A percentile compares a stretch with the other conserved stretches of the same genome.
These are phyloP conservation scores for Suaeda aralocaspica DNA, from an alignment of 148 eudicot species.

Conservation along the genomic window DNA sequence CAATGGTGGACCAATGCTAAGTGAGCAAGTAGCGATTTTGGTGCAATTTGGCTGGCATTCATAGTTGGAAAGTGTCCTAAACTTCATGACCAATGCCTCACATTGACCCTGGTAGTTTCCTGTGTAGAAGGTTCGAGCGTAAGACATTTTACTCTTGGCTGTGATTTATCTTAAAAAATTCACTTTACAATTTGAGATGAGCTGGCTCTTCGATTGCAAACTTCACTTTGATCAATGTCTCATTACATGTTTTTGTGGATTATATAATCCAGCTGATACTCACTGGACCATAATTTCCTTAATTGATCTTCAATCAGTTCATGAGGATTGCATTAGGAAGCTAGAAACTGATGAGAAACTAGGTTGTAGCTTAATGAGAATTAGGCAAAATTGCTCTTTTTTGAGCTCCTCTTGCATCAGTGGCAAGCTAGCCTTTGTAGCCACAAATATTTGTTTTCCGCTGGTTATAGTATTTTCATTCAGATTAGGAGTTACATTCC, in stretches of 20 bases:
- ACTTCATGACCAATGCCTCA: neutral
- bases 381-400: neutral
- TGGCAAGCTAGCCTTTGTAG: neutral
- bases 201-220: slow-evolving; percentile 9
- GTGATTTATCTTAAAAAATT: neutral
- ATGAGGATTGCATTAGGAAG: neutral
- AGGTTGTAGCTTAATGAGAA: neutral
- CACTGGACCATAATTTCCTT: neutral
- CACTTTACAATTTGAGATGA: neutral
- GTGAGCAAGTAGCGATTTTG: neutral
- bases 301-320: neutral
- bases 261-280: neutral
- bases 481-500: neutral
- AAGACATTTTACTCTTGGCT: neutral
- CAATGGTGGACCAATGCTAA: neutral
- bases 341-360: neutral
- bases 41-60: neutral
- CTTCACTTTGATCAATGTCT: neutral
- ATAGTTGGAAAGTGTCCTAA: neutral
- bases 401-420: neutral
- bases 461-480: neutral
- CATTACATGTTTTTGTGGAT: neutral
- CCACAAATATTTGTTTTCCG: neutral
- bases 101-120: neutral
- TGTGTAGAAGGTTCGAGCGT: neutral